Percentiles rank a stretch among this genome's conserved stretches.
Evolutionary conservation across 1,139 yeast species (phyloP).

Genomic region (Diutina mesorugosa): DNA sequence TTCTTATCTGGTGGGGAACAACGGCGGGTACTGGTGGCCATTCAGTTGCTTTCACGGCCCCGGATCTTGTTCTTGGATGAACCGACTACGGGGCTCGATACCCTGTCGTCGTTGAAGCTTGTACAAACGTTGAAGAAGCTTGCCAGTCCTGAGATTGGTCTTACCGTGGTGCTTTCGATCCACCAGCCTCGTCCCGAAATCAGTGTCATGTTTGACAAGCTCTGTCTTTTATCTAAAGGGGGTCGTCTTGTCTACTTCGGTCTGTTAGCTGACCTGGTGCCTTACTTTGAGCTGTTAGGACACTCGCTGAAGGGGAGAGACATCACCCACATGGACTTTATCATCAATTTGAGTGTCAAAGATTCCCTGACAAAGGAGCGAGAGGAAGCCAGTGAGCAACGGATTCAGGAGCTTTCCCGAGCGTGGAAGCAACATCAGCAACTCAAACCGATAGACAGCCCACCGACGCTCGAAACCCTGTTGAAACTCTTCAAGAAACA

Average conservation of each 20-base stretch:
- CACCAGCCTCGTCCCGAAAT: slow-evolving; percentile 84
- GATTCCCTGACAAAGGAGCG: slow-evolving; percentile 35
- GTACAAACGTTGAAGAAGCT: slow-evolving; percentile 48
- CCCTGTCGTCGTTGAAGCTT: slow-evolving; percentile 58
- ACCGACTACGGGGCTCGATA: slow-evolving; percentile 83
- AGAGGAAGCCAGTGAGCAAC: slow-evolving; percentile 28
- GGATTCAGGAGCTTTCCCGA: slow-evolving; percentile 33
- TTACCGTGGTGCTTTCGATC: slow-evolving; percentile 62
- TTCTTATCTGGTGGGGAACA: slow-evolving; percentile 76
- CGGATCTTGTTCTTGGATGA: slow-evolving; percentile 71
- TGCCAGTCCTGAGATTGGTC: slow-evolving; percentile 35
- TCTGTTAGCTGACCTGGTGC: slow-evolving; percentile 25
- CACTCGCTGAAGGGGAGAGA: slow-evolving; percentile 9
- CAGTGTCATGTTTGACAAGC: slow-evolving; percentile 47
- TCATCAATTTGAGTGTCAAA: slow-evolving; percentile 59
- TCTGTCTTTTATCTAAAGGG: slow-evolving; percentile 60
- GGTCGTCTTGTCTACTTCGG: slow-evolving; percentile 57
- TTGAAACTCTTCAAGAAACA: slow-evolving; percentile 12
- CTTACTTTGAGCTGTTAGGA: slow-evolving; percentile 42
- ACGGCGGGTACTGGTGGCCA: slow-evolving; percentile 64
- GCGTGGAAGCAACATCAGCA: slow-evolving; percentile 31
- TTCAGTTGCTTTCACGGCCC: slow-evolving; percentile 67
- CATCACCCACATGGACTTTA: slow-evolving; percentile 10
- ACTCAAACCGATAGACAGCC: slow-evolving; percentile 3
- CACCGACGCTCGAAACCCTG: slow-evolving; percentile 11